Evolutionary conservation across 2,329 filamentous ascomycete genomes (phyloP).

Genomic region (Metarhizium guizhouense): DNA sequence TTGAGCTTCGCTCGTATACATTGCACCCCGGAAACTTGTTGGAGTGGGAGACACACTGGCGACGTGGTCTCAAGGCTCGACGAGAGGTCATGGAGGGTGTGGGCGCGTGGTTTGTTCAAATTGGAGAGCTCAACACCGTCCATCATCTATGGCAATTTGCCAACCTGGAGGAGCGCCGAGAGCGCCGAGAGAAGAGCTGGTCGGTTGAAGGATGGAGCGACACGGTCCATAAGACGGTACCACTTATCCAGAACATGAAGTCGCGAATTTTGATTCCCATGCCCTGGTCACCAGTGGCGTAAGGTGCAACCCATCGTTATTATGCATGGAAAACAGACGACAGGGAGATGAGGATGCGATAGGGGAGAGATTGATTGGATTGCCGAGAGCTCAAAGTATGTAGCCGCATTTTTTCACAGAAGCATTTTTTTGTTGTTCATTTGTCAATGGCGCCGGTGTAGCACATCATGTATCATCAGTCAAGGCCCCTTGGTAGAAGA

Average conservation of each 20-base stretch:
- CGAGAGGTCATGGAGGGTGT: conserved; percentile 98
- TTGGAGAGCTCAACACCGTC: conserved; percentile 94
- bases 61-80: conserved; percentile 79
- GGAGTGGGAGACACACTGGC: conserved; percentile 99
- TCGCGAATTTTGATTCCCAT: conserved; percentile 87
- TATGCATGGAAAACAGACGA: background rate
- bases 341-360: background rate
- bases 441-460: conserved; percentile 3
- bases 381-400: background rate
- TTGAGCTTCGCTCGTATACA: conserved; percentile 94
- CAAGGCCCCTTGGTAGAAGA: background rate
- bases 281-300: conserved; percentile 92
- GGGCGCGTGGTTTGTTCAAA: conserved; percentile 97
- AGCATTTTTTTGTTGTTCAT: conserved; percentile 5
- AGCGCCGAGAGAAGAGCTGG: conserved; percentile 91
- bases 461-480: conserved; percentile 4
- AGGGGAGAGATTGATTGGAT: background rate
- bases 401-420: background rate
- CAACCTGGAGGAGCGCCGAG: conserved; percentile 86
- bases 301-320: conserved; percentile 13
- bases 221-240: conserved; percentile 97
- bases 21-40: conserved; percentile 91
- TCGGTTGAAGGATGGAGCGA: conserved; percentile 90
- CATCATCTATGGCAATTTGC: conserved; percentile 99
- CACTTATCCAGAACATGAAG: conserved; percentile 94